Evolutionary conservation across 225 moss, liverwort and hornwort genomes (phyloP).

Genomic region (Asterella californica): DNA sequence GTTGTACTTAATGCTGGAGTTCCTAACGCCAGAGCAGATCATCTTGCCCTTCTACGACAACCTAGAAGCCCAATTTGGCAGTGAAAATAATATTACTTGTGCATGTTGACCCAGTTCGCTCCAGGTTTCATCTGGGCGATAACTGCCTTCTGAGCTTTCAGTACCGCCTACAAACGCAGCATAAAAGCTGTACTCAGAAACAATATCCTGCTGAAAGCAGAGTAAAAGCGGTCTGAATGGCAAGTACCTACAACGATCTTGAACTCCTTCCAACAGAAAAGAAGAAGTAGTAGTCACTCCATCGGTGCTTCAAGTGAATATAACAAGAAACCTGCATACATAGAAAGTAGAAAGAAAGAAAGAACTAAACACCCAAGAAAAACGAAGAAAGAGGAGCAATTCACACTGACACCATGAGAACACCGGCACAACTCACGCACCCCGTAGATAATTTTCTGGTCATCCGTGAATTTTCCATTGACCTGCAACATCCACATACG

Average conservation of each 20-base stretch:
- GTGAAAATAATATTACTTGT: slow-evolving; percentile 36
- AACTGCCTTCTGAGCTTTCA: slow-evolving; percentile 78
- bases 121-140: slow-evolving; percentile 73
- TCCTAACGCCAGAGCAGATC: background rate
- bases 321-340: no score
- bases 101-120: slow-evolving; percentile 86
- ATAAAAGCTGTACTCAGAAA: background rate
- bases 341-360: no score
- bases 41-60: background rate
- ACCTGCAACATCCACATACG: slow-evolving; percentile 30
- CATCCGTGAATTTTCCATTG: slow-evolving; percentile 69
- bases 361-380: background rate
- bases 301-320: background rate
- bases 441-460: slow-evolving; percentile 62
- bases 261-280: background rate
- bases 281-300: background rate
- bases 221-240: background rate
- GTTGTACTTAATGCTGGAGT: background rate
- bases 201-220: background rate
- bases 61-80: background rate
- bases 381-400: background rate
- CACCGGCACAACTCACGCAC: slow-evolving; percentile 22
- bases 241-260: background rate
- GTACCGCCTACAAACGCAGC: slow-evolving; percentile 50
- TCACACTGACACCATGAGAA: background rate